These are phyloP conservation scores for Albugo laibachii DNA, from an alignment of 352 stramenopile species.

Conservation along the genomic window DNA sequence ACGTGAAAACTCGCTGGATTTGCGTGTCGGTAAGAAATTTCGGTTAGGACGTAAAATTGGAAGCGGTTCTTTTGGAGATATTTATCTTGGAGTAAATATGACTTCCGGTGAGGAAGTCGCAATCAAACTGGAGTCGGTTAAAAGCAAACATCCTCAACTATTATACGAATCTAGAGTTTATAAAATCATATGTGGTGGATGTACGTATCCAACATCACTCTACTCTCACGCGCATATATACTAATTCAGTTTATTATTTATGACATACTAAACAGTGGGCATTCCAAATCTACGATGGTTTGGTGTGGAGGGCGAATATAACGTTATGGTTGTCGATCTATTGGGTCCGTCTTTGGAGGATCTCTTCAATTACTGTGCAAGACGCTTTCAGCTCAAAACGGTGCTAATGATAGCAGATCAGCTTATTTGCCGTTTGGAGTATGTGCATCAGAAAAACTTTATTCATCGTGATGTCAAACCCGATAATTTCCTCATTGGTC, in stretches of 20 bases:
- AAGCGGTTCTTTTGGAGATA: constrained; percentile 98
- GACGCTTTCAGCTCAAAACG: constrained; percentile 88
- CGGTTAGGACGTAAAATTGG: constrained; percentile 98
- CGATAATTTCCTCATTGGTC: constrained; percentile 80
- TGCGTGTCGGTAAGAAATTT: constrained; percentile 99
- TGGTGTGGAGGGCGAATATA: constrained; percentile 98
- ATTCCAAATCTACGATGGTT: constrained; percentile 99
- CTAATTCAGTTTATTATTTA: not conserved
- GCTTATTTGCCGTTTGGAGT: constrained; percentile 69
- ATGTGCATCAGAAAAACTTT: constrained; percentile 80
- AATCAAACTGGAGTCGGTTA: constrained; percentile 98
- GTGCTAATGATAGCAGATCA: constrained; percentile 88
- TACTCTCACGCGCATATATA: not conserved
- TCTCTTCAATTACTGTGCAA: constrained; percentile 78
- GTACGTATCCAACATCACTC: constrained; percentile 42
- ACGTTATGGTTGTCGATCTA: constrained; percentile 99
- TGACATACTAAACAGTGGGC: constrained; percentile 57
- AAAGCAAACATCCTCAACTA: constrained; percentile 95
- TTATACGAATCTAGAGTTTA: constrained; percentile 99
- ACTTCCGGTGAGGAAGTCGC: constrained; percentile 96
- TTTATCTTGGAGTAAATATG: constrained; percentile 99
- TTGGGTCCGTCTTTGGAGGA: constrained; percentile 89
- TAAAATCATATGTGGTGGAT: constrained; percentile 96
- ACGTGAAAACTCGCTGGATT: constrained; percentile 81
- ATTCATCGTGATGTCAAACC: constrained; percentile 83